Conservation (phyloP, 2,329 filamentous ascomycete genomes). For the Aspergillus bombycis region DNA sequence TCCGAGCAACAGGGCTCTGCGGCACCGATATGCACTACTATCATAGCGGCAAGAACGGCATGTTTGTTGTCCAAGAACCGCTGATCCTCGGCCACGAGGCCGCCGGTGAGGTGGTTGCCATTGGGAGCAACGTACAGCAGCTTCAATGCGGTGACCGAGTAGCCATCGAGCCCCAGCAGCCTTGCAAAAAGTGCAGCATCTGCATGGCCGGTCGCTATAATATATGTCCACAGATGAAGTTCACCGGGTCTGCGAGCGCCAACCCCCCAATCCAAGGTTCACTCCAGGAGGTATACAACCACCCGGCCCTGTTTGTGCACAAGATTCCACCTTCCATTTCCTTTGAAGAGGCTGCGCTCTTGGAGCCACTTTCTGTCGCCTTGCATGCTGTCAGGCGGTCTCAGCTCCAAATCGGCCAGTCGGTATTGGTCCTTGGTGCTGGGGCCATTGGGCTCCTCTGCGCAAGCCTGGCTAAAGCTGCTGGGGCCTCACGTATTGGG, state of each 20-base stretch:
- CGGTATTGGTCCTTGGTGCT: too few relatives aligned
- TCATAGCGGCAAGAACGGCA: constrained; percentile 63
- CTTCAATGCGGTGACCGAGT: neutral
- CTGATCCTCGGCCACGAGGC: constrained; percentile 74
- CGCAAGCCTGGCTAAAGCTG: too few relatives aligned
- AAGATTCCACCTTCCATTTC: too few relatives aligned
- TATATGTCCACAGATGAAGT: neutral
- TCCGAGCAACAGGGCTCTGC: constrained; percentile 65
- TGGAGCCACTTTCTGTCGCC: too few relatives aligned
- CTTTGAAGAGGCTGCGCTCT: too few relatives aligned
- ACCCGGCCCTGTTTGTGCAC: neutral
- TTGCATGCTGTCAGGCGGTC: too few relatives aligned
- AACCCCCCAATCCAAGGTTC: neutral
- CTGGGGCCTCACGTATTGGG: too few relatives aligned
- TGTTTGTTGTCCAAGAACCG: constrained; percentile 13
- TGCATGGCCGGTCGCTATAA: neutral
- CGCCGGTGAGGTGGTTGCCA: constrained; percentile 70
- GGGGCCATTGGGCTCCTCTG: too few relatives aligned
- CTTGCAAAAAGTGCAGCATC: neutral
- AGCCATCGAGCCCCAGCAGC: neutral
- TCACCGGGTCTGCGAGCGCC: neutral
- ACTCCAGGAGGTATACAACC: neutral
- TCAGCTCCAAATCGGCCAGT: too few relatives aligned
- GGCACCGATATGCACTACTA: constrained; percentile 75
- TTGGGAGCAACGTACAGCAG: constrained; percentile 44